These are phyloP conservation scores for Bipolaris bicolor DNA, from an alignment of 2,329 filamentous ascomycete species.

Conservation along the genomic window DNA sequence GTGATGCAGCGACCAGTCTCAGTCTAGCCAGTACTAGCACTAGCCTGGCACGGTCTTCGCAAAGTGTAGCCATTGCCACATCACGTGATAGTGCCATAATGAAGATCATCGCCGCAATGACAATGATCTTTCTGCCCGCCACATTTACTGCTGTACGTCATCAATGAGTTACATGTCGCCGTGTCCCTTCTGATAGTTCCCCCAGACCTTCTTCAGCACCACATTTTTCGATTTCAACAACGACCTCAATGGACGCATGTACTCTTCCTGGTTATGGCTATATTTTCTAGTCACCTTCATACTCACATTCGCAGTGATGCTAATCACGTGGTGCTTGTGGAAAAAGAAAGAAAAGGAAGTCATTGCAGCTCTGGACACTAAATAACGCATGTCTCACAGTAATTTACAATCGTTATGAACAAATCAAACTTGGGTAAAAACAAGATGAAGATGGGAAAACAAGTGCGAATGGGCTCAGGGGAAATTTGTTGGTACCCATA, in stretches of 20 bases:
- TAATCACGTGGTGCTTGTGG: slow-evolving; percentile 22
- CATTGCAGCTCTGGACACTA: not conserved
- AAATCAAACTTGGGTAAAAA: not conserved
- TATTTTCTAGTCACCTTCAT: slow-evolving; percentile 25
- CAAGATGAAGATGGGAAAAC: too few relatives aligned
- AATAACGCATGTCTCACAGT: not conserved
- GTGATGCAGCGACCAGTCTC: slow-evolving; percentile 22
- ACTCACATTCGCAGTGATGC: slow-evolving; percentile 16
- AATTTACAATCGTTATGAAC: not conserved
- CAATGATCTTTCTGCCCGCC: slow-evolving; percentile 33
- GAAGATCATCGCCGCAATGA: slow-evolving; percentile 32
- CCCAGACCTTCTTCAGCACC: slow-evolving; percentile 31
- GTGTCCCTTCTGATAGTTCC: not conserved
- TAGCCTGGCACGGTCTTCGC: slow-evolving; percentile 22
- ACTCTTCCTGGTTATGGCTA: slow-evolving; percentile 29
- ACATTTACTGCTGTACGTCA: slow-evolving; percentile 31
- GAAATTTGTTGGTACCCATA: too few relatives aligned
- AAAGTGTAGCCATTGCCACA: slow-evolving; percentile 18
- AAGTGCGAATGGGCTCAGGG: too few relatives aligned
- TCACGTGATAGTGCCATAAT: slow-evolving; percentile 28
- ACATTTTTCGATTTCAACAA: slow-evolving; percentile 28
- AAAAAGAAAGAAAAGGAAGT: slow-evolving; percentile 19
- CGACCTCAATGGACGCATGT: slow-evolving; percentile 9
- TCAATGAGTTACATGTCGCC: not conserved
- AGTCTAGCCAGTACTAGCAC: slow-evolving; percentile 7